phyloP scores from a whole-genome alignment of 179 eudicot species.

The Silene vulgaris region DNA sequence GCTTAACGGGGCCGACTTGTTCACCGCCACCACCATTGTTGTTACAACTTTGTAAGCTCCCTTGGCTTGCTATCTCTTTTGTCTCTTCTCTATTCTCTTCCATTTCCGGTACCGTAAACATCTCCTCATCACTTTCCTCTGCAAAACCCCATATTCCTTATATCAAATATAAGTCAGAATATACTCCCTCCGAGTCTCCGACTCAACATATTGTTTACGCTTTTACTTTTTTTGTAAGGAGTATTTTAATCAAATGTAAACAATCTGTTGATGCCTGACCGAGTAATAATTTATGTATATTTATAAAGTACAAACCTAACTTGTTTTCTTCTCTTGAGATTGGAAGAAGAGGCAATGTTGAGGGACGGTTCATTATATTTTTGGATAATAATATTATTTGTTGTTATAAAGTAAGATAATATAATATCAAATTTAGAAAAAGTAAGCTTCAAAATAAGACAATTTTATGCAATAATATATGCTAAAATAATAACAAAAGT shows the following conservation, averaged over 20 bases:
- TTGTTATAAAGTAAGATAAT: background rate
- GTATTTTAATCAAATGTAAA: no score
- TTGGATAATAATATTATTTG: background rate
- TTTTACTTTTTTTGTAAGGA: no score
- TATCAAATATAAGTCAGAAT: background rate
- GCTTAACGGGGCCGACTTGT: constrained; percentile 23
- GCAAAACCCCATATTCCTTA: background rate
- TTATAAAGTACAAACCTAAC: constrained; percentile 9
- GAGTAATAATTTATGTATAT: no score
- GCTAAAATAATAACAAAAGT: no score
- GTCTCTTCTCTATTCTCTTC: constrained; percentile 23
- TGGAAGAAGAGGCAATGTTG: constrained; percentile 16
- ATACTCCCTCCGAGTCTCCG: no score
- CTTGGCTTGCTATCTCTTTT: constrained; percentile 15
- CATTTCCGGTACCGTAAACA: constrained; percentile 47
- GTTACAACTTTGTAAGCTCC: constrained; percentile 25
- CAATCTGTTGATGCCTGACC: no score
- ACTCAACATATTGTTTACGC: no score
- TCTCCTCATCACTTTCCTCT: constrained; percentile 50
- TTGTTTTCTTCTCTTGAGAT: constrained; percentile 8
- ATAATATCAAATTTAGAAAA: background rate
- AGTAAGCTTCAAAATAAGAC: background rate
- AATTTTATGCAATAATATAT: no score
- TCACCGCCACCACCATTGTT: constrained; percentile 9
- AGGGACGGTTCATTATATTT: constrained; percentile 16